Evolutionary conservation across 257 asterid species (phyloP).

Genomic region (Ilex asprella): DNA sequence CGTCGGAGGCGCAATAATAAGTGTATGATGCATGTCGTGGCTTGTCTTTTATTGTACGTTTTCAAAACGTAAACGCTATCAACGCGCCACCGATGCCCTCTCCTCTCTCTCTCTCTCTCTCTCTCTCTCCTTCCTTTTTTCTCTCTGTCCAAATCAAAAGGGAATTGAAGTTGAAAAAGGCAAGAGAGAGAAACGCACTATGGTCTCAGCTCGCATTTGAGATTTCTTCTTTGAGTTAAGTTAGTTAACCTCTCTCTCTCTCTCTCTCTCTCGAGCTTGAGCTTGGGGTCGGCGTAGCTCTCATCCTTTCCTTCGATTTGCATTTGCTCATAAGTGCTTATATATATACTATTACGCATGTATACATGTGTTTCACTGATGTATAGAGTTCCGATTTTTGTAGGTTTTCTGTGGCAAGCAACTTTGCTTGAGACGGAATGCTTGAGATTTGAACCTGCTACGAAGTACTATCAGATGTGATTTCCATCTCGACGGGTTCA

Average conservation of each 20-base stretch:
- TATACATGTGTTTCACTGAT: too few species aligned
- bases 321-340: constrained; percentile 8
- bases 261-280: background rate
- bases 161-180: background rate
- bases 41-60: too few species aligned
- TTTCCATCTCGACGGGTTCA: background rate
- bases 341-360: background rate
- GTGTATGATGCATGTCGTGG: too few species aligned
- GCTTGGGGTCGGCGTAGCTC: background rate
- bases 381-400: background rate
- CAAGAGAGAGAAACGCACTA: background rate
- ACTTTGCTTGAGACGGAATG: background rate
- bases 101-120: too few species aligned
- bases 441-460: background rate
- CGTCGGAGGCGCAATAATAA: too few species aligned
- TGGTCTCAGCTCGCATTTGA: constrained; percentile 8
- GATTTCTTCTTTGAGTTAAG: constrained; percentile 16
- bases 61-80: too few species aligned
- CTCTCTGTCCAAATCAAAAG: too few species aligned
- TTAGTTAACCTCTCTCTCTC: constrained; percentile 22
- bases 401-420: background rate
- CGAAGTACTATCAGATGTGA: background rate
- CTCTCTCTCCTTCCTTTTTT: too few species aligned
- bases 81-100: too few species aligned
- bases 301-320: constrained; percentile 3